Evolutionary conservation across 441 rosid species (phyloP).

Genomic region (Syzygium malaccense): DNA sequence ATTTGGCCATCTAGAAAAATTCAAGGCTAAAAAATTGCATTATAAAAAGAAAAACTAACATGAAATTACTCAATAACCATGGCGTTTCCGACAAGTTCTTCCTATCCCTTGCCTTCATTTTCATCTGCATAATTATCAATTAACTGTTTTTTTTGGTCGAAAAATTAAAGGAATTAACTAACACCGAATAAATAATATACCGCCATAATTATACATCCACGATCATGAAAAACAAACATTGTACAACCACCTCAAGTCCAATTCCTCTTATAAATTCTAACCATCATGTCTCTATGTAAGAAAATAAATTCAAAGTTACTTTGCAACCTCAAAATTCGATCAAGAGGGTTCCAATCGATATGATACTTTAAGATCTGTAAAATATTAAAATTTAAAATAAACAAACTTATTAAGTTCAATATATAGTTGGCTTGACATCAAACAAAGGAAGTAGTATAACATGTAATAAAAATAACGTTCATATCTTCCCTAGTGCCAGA

Average conservation of each 20-base stretch:
- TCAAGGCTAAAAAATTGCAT: background rate
- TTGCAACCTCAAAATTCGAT: background rate
- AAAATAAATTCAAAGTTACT: background rate
- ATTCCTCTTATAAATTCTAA: background rate
- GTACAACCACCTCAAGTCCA: background rate
- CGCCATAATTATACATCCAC: background rate
- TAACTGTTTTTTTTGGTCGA: no score
- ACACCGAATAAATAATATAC: background rate
- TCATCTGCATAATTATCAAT: no score
- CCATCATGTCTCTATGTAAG: background rate
- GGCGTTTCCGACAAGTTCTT: no score
- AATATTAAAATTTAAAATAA: background rate
- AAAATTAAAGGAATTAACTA: background rate
- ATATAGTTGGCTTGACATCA: background rate
- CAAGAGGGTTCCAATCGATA: background rate
- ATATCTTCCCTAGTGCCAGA: background rate
- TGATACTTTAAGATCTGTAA: background rate
- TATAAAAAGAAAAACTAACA: background rate
- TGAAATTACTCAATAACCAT: background rate
- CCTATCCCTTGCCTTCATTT: no score
- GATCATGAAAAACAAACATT: background rate
- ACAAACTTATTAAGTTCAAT: background rate
- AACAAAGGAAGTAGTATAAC: background rate
- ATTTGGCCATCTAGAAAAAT: background rate
- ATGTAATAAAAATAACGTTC: background rate